phyloP scores from a whole-genome alignment of 2,329 filamentous ascomycete species.

The Fusarium coicis region DNA sequence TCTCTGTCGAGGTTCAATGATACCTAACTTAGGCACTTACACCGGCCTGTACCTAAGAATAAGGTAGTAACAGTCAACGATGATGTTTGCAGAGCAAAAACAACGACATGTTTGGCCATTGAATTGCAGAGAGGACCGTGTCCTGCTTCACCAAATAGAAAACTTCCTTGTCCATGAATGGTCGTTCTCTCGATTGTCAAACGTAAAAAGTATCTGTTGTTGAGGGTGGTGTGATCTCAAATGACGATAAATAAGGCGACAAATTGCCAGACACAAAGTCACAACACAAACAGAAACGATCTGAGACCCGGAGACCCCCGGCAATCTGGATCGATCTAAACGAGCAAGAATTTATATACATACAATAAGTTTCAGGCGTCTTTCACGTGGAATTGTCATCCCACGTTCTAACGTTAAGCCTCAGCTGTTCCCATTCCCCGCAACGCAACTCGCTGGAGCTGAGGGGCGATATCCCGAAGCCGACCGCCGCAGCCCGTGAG shows the following conservation, averaged over 20 bases:
- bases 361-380: neutral
- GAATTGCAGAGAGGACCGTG: accelerated
- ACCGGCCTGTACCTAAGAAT: neutral
- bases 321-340: neutral
- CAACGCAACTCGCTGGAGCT: neutral
- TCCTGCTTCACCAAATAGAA: accelerated
- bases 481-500: constrained; percentile 28
- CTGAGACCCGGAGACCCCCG: neutral
- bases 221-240: neutral
- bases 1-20: neutral
- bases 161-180: accelerated
- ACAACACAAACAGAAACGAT: neutral
- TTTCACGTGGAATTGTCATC: constrained; percentile 1
- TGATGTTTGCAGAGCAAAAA: neutral
- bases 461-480: constrained; percentile 31
- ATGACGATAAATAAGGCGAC: neutral
- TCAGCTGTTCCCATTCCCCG: constrained; percentile 19
- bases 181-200: neutral
- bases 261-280: neutral
- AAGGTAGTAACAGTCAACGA: neutral
- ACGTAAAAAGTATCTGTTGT: neutral
- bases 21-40: neutral
- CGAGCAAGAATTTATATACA: neutral
- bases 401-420: neutral
- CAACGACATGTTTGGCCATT: neutral